Evolutionary conservation across 2,329 filamentous ascomycete species (phyloP).

Genomic region (Orbilia blumenaviensis): DNA sequence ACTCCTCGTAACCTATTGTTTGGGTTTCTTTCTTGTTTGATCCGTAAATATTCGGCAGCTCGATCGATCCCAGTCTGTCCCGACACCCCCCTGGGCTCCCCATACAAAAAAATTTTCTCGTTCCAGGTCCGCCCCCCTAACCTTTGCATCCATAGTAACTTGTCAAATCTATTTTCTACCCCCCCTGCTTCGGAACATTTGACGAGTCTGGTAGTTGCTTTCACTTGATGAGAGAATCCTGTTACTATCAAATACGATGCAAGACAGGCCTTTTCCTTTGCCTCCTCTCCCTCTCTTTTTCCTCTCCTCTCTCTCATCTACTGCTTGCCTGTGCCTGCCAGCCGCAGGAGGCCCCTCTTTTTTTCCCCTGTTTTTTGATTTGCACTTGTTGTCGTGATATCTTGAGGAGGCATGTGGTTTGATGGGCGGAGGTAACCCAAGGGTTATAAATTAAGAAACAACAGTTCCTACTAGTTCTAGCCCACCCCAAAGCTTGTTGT

Average conservation of each 20-base stretch:
- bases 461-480: neutral
- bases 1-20: no score
- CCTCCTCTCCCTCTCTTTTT: neutral
- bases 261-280: neutral
- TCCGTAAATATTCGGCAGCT: constrained; percentile 28
- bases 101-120: constrained; percentile 26
- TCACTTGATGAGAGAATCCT: constrained; percentile 8
- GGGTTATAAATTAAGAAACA: constrained; percentile 44
- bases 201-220: constrained; percentile 32
- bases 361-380: neutral
- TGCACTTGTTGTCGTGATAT: neutral
- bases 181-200: constrained; percentile 32
- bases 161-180: constrained; percentile 34
- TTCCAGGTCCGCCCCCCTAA: constrained; percentile 36
- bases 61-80: constrained; percentile 19
- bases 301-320: neutral
- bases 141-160: constrained; percentile 17
- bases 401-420: constrained; percentile 3
- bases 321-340: constrained; percentile 2
- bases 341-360: constrained; percentile 19
- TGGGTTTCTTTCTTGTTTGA: constrained; percentile 1
- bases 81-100: constrained; percentile 8
- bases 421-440: constrained; percentile 22
- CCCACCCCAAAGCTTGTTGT: no score
- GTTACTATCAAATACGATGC: neutral